These are phyloP conservation scores for Fusarium illudens DNA, from an alignment of 2,329 filamentous ascomycete species.

Conservation along the genomic window DNA sequence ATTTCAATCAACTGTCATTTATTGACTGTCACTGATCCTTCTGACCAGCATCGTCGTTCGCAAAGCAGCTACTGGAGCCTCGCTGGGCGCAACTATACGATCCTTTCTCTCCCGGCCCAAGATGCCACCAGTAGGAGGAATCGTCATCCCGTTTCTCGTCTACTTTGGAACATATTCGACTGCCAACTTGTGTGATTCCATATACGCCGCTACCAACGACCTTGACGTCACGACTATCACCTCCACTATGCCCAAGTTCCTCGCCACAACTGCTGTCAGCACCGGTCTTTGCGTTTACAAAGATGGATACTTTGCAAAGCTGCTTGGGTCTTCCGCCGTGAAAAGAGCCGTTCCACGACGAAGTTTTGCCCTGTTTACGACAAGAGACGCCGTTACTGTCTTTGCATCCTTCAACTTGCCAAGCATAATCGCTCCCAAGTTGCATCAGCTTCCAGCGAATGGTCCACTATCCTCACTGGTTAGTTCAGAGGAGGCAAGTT, in stretches of 20 bases:
- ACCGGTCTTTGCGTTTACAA: slow-evolving; percentile 3
- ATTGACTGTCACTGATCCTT: neutral
- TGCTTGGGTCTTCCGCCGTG: neutral
- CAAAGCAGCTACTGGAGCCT: slow-evolving; percentile 15
- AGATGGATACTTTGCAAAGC: slow-evolving; percentile 20
- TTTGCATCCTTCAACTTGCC: neutral
- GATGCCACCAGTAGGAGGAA: slow-evolving; percentile 3
- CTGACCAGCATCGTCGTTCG: slow-evolving; percentile 12
- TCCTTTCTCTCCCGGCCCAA: slow-evolving; percentile 10
- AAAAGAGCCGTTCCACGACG: neutral
- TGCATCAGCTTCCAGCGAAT: neutral
- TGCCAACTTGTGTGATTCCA: slow-evolving; percentile 20
- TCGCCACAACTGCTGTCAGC: slow-evolving; percentile 21
- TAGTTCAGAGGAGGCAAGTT: neutral
- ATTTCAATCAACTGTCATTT: neutral
- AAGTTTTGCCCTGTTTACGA: neutral
- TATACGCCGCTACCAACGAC: slow-evolving; percentile 8
- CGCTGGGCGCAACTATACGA: slow-evolving; percentile 1
- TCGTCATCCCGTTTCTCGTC: slow-evolving; percentile 20
- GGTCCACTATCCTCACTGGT: neutral
- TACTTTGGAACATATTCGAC: slow-evolving; percentile 30
- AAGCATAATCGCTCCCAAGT: neutral
- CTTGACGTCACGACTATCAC: slow-evolving; percentile 3
- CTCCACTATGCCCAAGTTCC: slow-evolving; percentile 18
- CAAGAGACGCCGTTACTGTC: neutral